Percentiles rank a stretch among this genome's conserved stretches.
phyloP scores from a whole-genome alignment of 2,329 filamentous ascomycete genomes.

The Ophiocordyceps polyrhachis-furcata region DNA sequence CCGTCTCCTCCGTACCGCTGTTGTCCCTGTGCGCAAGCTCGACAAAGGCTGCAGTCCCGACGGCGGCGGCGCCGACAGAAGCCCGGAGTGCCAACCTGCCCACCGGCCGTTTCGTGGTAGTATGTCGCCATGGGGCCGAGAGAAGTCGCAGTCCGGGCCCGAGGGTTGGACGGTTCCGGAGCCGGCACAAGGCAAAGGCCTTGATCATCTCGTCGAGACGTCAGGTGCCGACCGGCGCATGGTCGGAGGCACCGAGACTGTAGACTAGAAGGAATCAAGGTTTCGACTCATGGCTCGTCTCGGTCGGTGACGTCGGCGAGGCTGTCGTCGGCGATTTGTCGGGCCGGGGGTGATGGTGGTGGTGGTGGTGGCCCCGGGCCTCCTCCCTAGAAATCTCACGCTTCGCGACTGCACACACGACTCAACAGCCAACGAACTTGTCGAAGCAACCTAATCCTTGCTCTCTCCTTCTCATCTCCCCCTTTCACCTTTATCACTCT shows the following conservation, averaged over 20 bases:
- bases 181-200: slow-evolving; percentile 22
- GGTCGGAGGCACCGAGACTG: slow-evolving; percentile 1
- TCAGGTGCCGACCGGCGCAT: slow-evolving; percentile 5
- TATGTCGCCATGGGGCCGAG: slow-evolving; percentile 7
- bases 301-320: too few relatives aligned
- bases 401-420: too few relatives aligned
- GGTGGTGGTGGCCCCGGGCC: too few relatives aligned
- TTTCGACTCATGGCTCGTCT: too few relatives aligned
- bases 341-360: too few relatives aligned
- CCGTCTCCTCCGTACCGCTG: slow-evolving; percentile 36
- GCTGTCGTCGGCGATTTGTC: too few relatives aligned
- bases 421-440: too few relatives aligned
- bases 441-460: not conserved
- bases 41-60: slow-evolving; percentile 39
- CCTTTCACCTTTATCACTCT: not conserved
- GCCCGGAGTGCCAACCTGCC: slow-evolving; percentile 17
- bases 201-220: slow-evolving; percentile 24
- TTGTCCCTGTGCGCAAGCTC: slow-evolving; percentile 37
- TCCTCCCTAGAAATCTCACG: too few relatives aligned
- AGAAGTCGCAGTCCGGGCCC: slow-evolving; percentile 5
- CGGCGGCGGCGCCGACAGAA: slow-evolving; percentile 19
- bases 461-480: too few relatives aligned
- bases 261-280: too few relatives aligned
- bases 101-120: slow-evolving; percentile 1
- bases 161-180: slow-evolving; percentile 19